These are phyloP conservation scores for Suillus sp. DNA, from an alignment of 768 basidiomycete genomes.

Conservation along the genomic window DNA sequence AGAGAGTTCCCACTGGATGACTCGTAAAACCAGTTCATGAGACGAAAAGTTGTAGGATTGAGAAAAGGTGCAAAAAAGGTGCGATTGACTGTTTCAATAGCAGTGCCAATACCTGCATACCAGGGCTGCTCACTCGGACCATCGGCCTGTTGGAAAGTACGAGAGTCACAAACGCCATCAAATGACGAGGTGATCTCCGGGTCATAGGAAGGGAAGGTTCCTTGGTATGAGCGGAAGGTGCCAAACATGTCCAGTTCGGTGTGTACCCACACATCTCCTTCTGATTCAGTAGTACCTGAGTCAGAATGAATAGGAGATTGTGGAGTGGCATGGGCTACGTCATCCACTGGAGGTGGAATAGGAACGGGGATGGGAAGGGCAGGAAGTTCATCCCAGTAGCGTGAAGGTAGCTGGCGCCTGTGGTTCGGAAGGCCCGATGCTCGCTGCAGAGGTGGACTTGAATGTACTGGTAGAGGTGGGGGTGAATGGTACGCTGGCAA, in stretches of 20 bases:
- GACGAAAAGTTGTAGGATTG: too few species aligned
- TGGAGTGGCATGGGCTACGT: too few species aligned
- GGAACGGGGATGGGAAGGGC: constrained; percentile 1
- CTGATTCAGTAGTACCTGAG: not conserved
- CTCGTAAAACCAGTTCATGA: too few species aligned
- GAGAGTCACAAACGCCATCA: not conserved
- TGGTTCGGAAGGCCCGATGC: constrained; percentile 4
- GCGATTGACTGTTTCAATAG: not conserved
- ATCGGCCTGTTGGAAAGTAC: not conserved
- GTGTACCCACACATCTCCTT: constrained; percentile 21
- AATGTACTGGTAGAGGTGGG: not conserved
- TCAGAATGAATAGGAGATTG: too few species aligned
- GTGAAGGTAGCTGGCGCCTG: not conserved
- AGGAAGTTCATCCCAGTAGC: constrained; percentile 3
- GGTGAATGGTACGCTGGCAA: too few species aligned
- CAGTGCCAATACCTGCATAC: not conserved
- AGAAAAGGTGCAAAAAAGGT: too few species aligned
- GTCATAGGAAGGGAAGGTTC: constrained; percentile 1
- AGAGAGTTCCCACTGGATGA: too few species aligned
- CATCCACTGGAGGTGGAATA: constrained; percentile 9
- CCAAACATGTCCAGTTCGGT: constrained; percentile 21
- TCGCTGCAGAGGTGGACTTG: not conserved
- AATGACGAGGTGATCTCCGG: not conserved
- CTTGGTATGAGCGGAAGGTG: not conserved
- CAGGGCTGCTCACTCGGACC: constrained; percentile 19